Evolutionary conservation across 208 protist species (phyloP).

Genomic region (Blastocrithidia nonstop): DNA sequence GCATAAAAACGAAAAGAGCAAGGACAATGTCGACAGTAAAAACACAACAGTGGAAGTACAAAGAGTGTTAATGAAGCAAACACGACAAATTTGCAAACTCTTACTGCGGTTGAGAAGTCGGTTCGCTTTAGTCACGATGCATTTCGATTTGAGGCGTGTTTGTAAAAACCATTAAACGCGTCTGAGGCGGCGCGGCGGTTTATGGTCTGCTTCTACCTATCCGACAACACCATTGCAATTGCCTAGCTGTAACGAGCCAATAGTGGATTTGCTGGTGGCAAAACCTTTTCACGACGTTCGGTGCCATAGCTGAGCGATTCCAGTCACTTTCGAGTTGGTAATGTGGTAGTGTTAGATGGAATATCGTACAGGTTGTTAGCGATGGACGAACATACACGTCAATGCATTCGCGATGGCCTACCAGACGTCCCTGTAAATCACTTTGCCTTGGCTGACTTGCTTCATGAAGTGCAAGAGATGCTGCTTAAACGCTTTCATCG

Average conservation of each 20-base stretch:
- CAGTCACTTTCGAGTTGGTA: slow-evolving; percentile 53
- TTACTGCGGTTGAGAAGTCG: no score
- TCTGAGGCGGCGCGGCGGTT: slow-evolving; percentile 70
- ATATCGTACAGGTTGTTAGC: slow-evolving; percentile 43
- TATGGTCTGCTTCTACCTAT: slow-evolving; percentile 87
- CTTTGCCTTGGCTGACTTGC: slow-evolving; percentile 47
- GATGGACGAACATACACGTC: slow-evolving; percentile 61
- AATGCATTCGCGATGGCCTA: slow-evolving; percentile 61
- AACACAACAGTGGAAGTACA: background rate
- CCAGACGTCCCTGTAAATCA: slow-evolving; percentile 57
- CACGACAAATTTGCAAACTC: no score
- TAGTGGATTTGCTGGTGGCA: slow-evolving; percentile 88
- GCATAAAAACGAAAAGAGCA: slow-evolving; percentile 17
- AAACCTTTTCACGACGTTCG: slow-evolving; percentile 72
- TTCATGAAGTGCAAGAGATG: slow-evolving; percentile 34
- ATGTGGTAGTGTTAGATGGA: slow-evolving; percentile 33
- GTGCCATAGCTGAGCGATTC: slow-evolving; percentile 41
- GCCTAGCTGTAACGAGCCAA: slow-evolving; percentile 83
- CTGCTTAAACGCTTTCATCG: slow-evolving; percentile 48
- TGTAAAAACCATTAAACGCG: slow-evolving; percentile 24
- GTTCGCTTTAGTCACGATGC: slow-evolving; percentile 75
- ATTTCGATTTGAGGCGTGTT: slow-evolving; percentile 77
- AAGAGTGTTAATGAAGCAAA: slow-evolving; percentile 42
- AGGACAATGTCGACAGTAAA: background rate
- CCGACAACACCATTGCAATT: slow-evolving; percentile 91